phyloP scores from a whole-genome alignment of 2,329 filamentous ascomycete genomes.

The Tolypocladium cylindrosporum region DNA sequence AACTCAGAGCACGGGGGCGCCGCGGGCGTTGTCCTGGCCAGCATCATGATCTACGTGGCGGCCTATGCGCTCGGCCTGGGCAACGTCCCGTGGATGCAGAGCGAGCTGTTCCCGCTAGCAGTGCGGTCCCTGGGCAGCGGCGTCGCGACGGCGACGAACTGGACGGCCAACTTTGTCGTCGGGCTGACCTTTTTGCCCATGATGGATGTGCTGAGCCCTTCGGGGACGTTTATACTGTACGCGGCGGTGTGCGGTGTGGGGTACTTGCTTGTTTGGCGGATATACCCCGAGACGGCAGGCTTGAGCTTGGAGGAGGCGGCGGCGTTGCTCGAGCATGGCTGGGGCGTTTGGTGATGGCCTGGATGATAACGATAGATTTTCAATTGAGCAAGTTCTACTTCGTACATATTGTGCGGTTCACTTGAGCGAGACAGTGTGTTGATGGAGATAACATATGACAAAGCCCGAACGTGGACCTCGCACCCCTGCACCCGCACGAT shows the following conservation, averaged over 20 bases:
- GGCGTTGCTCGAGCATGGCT: slow-evolving; percentile 58
- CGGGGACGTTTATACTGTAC: slow-evolving; percentile 76
- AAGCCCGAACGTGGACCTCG: not conserved
- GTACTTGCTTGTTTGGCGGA: slow-evolving; percentile 57
- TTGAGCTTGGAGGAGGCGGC: slow-evolving; percentile 74
- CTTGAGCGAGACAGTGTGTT: too few relatives aligned
- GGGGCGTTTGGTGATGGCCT: slow-evolving; percentile 49
- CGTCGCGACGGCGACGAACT: slow-evolving; percentile 71
- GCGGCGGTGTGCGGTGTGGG: slow-evolving; percentile 58
- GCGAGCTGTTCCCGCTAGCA: slow-evolving; percentile 74
- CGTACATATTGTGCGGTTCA: not conserved
- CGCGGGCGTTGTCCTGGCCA: slow-evolving; percentile 53
- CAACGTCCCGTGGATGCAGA: slow-evolving; percentile 94
- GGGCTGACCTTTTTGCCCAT: slow-evolving; percentile 82
- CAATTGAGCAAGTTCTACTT: too few relatives aligned
- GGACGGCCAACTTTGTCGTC: slow-evolving; percentile 77
- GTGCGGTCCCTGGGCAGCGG: slow-evolving; percentile 66
- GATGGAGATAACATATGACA: too few relatives aligned
- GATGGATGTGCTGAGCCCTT: slow-evolving; percentile 65
- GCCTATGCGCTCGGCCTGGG: slow-evolving; percentile 81
- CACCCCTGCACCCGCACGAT: not conserved
- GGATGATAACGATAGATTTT: not conserved
- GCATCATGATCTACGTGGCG: slow-evolving; percentile 76
- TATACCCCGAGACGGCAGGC: slow-evolving; percentile 83
- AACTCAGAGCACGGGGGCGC: slow-evolving; percentile 19